phyloP scores from a whole-genome alignment of 139 green algal species.

The Picochlorum sp. region DNA sequence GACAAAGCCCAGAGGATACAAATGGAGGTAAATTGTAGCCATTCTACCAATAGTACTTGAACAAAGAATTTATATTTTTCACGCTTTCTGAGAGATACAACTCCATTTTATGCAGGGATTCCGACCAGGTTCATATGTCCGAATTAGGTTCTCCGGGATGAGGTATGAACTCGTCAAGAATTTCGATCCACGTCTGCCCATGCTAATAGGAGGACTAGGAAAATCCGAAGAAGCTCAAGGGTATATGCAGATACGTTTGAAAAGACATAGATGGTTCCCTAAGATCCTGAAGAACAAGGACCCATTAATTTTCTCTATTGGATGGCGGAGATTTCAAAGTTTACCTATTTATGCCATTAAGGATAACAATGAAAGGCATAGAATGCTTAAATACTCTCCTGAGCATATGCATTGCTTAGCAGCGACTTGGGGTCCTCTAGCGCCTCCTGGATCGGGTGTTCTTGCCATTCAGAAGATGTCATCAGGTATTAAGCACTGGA shows the following conservation, averaged over 20 bases:
- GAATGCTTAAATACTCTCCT: constrained; percentile 93
- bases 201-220: constrained; percentile 78
- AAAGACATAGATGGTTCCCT: constrained; percentile 69
- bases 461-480: constrained; percentile 40
- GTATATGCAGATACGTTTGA: constrained; percentile 76
- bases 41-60: not conserved
- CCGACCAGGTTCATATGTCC: constrained; percentile 76
- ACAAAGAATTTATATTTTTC: not conserved
- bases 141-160: constrained; percentile 71
- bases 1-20: constrained; percentile 48
- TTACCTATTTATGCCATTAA: constrained; percentile 78
- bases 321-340: constrained; percentile 91
- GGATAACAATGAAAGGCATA: constrained; percentile 78
- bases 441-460: constrained; percentile 74
- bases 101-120: constrained; percentile 20
- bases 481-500: constrained; percentile 42
- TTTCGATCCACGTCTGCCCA: constrained; percentile 65
- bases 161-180: constrained; percentile 81
- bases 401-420: constrained; percentile 97
- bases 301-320: constrained; percentile 81
- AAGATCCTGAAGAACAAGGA: constrained; percentile 86
- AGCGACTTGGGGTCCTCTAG: constrained; percentile 63
- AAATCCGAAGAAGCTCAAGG: constrained; percentile 71
- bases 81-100: not conserved
- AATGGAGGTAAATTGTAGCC: constrained; percentile 54